Evolutionary conservation across 371 early-diverging fungal genomes (phyloP).

Genomic region (Apophysomyces sp.): DNA sequence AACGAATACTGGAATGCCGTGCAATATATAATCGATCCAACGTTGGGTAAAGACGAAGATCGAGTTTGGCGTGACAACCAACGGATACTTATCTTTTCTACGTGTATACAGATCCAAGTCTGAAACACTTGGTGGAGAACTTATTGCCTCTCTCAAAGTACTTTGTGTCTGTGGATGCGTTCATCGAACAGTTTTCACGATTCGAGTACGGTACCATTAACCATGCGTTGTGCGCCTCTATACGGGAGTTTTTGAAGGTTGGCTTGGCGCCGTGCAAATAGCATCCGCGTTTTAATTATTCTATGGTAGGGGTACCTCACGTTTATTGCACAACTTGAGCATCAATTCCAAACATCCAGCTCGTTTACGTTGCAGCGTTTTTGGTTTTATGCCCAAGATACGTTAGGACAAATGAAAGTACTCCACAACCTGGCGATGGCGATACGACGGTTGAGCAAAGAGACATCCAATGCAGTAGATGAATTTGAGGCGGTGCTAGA

Average conservation of each 20-base stretch:
- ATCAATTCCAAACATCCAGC: constrained; percentile 70
- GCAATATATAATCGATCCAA: constrained; percentile 45
- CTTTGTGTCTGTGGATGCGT: constrained; percentile 70
- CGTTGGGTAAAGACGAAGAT: constrained; percentile 55
- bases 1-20: constrained; percentile 30
- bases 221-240: constrained; percentile 88
- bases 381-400: constrained; percentile 85
- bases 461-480: constrained; percentile 23
- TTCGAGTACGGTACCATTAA: constrained; percentile 86
- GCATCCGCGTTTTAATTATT: not conserved
- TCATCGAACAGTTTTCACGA: constrained; percentile 68
- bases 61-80: no score
- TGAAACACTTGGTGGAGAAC: constrained; percentile 72
- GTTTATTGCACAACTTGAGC: constrained; percentile 89
- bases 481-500: constrained; percentile 56
- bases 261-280: not conserved
- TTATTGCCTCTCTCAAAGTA: constrained; percentile 77
- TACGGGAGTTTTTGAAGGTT: constrained; percentile 69
- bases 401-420: constrained; percentile 66
- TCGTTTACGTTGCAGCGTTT: constrained; percentile 87
- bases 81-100: no score
- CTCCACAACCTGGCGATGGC: constrained; percentile 62
- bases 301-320: constrained; percentile 71
- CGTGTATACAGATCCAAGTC: constrained; percentile 75
- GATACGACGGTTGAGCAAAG: constrained; percentile 38